Percentiles rank a stretch among this genome's conserved stretches.
Evolutionary conservation across 495 filamentous ascomycete genomes (phyloP).

Genomic region (Neurospora hispaniola): DNA sequence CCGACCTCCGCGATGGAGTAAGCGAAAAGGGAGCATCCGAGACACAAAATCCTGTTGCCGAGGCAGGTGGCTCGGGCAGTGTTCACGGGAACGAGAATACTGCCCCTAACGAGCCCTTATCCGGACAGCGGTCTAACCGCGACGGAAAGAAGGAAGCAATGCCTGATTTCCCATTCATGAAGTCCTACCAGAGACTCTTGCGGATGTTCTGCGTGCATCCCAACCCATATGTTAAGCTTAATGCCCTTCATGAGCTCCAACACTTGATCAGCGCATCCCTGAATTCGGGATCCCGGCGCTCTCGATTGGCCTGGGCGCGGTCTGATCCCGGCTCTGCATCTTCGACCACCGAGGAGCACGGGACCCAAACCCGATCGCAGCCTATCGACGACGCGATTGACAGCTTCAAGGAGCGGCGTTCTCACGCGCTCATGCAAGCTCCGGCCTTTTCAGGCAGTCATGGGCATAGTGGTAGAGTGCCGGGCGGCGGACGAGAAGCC

Average conservation of each 20-base stretch:
- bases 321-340: conserved; percentile 26
- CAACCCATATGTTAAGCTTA: conserved; percentile 78
- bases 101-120: conserved; percentile 31
- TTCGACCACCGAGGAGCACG: conserved; percentile 22
- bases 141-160: conserved; percentile 30
- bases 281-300: conserved; percentile 33
- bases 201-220: conserved; percentile 84
- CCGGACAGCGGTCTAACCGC: conserved; percentile 20
- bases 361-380: conserved; percentile 17
- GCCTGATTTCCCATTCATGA: conserved; percentile 57
- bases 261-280: conserved; percentile 70
- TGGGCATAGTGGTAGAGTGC: conserved; percentile 16
- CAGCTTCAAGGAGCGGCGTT: conserved; percentile 58
- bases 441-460: conserved; percentile 14
- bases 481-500: conserved; percentile 19
- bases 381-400: conserved; percentile 56
- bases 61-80: conserved; percentile 20
- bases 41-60: conserved; percentile 18
- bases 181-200: conserved; percentile 68
- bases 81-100: conserved; percentile 27
- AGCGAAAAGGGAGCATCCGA: conserved; percentile 21
- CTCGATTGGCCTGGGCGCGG: conserved; percentile 24
- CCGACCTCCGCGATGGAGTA: conserved; percentile 35
- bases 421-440: conserved; percentile 39
- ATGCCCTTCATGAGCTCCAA: conserved; percentile 72